phyloP scores from a whole-genome alignment of 805 yeast genomes.

The Kuraishia cidri region DNA sequence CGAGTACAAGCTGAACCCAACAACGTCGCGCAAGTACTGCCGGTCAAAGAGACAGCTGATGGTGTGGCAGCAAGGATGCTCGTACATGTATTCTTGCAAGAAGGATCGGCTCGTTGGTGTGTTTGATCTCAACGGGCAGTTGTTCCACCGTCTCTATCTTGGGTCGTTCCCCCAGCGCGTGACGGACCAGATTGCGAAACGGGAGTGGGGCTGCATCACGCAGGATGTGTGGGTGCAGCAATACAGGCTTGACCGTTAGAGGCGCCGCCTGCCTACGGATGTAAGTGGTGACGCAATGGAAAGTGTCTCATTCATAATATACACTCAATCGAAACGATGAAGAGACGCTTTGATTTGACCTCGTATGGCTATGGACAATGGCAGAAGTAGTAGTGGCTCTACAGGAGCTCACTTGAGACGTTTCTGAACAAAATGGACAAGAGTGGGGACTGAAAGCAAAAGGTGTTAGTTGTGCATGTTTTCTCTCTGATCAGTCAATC shows the following conservation, averaged over 20 bases:
- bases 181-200: neutral
- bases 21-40: constrained; percentile 1
- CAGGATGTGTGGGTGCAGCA: too few relatives aligned
- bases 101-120: constrained; percentile 2
- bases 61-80: constrained; percentile 5
- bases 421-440: constrained; percentile 43
- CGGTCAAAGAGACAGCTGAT: neutral
- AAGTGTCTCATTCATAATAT: too few relatives aligned
- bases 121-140: constrained; percentile 5
- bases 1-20: constrained; percentile 5
- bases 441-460: constrained; percentile 33
- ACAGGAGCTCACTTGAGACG: too few relatives aligned
- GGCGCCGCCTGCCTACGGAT: too few relatives aligned
- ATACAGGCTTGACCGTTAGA: too few relatives aligned
- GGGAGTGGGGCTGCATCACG: too few relatives aligned
- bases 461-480: too few relatives aligned
- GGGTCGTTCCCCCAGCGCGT: constrained; percentile 1
- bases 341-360: too few relatives aligned
- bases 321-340: too few relatives aligned
- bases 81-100: constrained; percentile 4
- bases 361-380: too few relatives aligned
- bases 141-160: constrained; percentile 4
- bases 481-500: neutral
- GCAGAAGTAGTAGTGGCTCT: too few relatives aligned
- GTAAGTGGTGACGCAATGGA: too few relatives aligned